Base-by-base conservation (phyloP, 2,329 filamentous ascomycete species). In the Pezicula neosporulosa region DNA sequence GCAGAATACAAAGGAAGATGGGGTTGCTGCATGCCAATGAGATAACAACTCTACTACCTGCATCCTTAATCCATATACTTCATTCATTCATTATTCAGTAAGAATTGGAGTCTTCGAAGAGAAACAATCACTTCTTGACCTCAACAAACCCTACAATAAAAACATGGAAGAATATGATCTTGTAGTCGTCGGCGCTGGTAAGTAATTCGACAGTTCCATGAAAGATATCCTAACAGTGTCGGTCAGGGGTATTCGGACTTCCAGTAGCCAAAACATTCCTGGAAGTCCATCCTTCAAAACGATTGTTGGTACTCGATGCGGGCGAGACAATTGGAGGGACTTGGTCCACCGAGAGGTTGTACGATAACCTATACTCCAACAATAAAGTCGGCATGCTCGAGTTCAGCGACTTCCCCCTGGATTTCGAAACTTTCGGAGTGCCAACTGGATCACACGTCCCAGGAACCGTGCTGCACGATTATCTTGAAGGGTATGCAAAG, bases 331-430 rank as follows among this genome's bases (percentile, higher is more conserved):
- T 84, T 6, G 87, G 87, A 1, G 87, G 87, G 3, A 82, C 83
- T 9, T 90, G 87, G 87, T 79, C 83, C n/a, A 72, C 80, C 51
- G 73, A 86, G 41, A 77, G 86, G 1, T 67, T 89, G 1, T 86
- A 90, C 64, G 78, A 82, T 0, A 83, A 81, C 2, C 74, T 92
- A 45, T 85, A 82, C 60, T 83, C 80, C 48, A 91, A 92, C 67
- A 90, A 90, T 61, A 77, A 88, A 63, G 66, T 84, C 13, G 86
- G 87, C 2, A 86, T 81, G 0, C 88, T 84, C 56, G 85, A 91
- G 65, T 90, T 80, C 60, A 82, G 82, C 0, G 88, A 89, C 59
- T 88, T 87, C 54, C 84, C 85, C 13, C 15, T 44, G 42, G 42
- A 44, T 15, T 44, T 48, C 21, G 49, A 51, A 27, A 51, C 44